phyloP scores from a whole-genome alignment of 768 basidiomycete genomes.

The Kwoniella dendrophila region DNA sequence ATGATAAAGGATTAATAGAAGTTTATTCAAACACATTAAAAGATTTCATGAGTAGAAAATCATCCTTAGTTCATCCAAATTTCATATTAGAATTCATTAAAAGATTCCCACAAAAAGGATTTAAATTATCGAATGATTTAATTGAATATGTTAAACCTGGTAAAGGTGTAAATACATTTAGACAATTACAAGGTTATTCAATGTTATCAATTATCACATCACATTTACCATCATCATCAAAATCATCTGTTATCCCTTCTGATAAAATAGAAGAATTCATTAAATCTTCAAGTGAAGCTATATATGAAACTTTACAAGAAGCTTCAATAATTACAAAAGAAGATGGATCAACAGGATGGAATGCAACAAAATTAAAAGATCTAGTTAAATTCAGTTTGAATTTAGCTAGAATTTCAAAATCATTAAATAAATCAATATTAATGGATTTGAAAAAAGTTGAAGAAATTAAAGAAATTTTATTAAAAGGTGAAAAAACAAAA shows the following conservation, averaged over 20 bases:
- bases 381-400: slow-evolving; percentile 70
- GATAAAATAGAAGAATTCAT: slow-evolving; percentile 63
- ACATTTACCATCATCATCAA: slow-evolving; percentile 59
- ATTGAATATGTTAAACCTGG: slow-evolving; percentile 60
- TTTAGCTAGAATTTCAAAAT: slow-evolving; percentile 69
- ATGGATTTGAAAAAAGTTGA: slow-evolving; percentile 66
- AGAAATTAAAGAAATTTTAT: slow-evolving; percentile 60
- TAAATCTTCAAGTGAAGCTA: slow-evolving; percentile 59
- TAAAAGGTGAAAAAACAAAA: slow-evolving; percentile 65
- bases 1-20: slow-evolving; percentile 55
- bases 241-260: slow-evolving; percentile 53
- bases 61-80: slow-evolving; percentile 68
- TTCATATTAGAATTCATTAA: slow-evolving; percentile 80
- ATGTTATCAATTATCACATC: slow-evolving; percentile 69
- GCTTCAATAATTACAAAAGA: slow-evolving; percentile 19
- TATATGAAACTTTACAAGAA: slow-evolving; percentile 61
- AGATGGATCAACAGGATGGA: slow-evolving; percentile 59
- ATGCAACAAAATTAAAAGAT: slow-evolving; percentile 73
- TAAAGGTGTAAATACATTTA: slow-evolving; percentile 73
- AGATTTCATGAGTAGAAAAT: slow-evolving; percentile 80
- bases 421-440: slow-evolving; percentile 41
- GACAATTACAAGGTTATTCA: slow-evolving; percentile 73
- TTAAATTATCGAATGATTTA: slow-evolving; percentile 68
- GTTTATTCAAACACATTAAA: slow-evolving; percentile 68
- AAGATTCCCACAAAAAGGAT: slow-evolving; percentile 67